Conservation (phyloP, 768 basidiomycete genomes). For the Termitomyces sp. region DNA sequence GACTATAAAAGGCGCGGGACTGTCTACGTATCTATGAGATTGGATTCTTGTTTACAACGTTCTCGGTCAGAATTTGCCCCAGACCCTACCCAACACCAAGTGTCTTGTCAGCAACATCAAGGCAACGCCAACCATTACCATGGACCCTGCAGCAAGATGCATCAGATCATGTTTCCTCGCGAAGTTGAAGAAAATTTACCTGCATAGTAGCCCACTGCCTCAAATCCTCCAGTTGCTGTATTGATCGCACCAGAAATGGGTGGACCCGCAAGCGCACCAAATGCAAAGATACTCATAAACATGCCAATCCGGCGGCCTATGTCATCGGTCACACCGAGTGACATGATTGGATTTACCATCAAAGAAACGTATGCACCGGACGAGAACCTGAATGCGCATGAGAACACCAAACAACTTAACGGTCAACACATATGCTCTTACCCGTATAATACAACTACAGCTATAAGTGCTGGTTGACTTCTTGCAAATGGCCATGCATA, state of each 20-base stretch:
- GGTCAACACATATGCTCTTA: conserved; percentile 14
- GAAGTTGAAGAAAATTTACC: conserved; percentile 1
- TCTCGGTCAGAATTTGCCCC: conserved; percentile 13
- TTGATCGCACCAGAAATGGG: conserved; percentile 72
- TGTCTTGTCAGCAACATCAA: conserved; percentile 14
- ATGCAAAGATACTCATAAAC: conserved; percentile 50
- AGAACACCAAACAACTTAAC: neutral
- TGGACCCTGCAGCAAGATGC: conserved; percentile 8
- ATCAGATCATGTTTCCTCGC: neutral
- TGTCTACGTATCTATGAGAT: neutral
- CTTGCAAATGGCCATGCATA: conserved; percentile 66
- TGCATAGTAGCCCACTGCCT: conserved; percentile 36
- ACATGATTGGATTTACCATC: conserved; percentile 49
- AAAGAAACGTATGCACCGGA: conserved; percentile 61
- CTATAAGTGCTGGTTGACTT: conserved; percentile 38
- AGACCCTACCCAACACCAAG: conserved; percentile 9
- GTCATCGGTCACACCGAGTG: conserved; percentile 54
- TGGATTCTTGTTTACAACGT: no score
- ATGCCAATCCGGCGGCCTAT: conserved; percentile 63
- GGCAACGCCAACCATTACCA: conserved; percentile 12
- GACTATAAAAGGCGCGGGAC: neutral
- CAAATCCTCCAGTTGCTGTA: conserved; percentile 43
- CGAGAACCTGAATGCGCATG: conserved; percentile 34
- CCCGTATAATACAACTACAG: conserved; percentile 60
- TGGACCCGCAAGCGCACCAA: conserved; percentile 63